Percentiles rank a stretch among this genome's conserved stretches.
phyloP scores from a whole-genome alignment of 176 grass and related monocot species.

The Triticum turgidum region DNA sequence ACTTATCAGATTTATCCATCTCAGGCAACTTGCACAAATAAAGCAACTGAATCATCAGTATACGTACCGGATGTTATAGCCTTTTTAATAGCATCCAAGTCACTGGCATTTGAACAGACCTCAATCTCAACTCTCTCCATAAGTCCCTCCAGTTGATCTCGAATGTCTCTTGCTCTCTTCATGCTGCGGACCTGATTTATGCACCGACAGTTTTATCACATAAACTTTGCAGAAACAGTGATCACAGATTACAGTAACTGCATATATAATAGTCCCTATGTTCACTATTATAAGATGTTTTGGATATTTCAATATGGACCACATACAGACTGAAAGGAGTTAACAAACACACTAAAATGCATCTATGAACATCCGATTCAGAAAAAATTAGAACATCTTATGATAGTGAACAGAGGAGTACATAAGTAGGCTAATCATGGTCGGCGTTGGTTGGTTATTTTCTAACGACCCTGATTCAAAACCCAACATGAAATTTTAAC shows the following conservation, averaged over 20 bases:
- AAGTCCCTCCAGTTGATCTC: constrained; percentile 91
- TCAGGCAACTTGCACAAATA: background rate
- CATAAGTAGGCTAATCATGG: background rate
- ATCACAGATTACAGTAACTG: background rate
- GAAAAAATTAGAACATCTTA: too few species aligned
- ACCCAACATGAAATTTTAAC: too few species aligned
- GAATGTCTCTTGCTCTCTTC: constrained; percentile 89
- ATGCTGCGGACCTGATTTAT: constrained; percentile 78
- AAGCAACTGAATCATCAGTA: constrained; percentile 18
- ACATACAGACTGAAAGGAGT: too few species aligned
- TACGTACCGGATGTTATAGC: constrained; percentile 83
- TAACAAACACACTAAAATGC: too few species aligned
- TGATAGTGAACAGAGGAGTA: too few species aligned
- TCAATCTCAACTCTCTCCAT: constrained; percentile 98
- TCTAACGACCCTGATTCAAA: too few species aligned
- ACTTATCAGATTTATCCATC: constrained; percentile 6
- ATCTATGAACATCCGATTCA: too few species aligned
- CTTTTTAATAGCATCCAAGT: constrained; percentile 81
- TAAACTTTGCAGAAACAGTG: background rate
- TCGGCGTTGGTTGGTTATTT: too few species aligned
- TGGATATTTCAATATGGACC: too few species aligned
- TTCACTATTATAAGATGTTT: too few species aligned
- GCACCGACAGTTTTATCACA: constrained; percentile 17
- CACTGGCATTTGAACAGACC: constrained; percentile 59
- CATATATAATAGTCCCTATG: background rate